These are phyloP conservation scores for Suhomyces choctaworum DNA, from an alignment of 1,139 yeast species.

Conservation along the genomic window DNA sequence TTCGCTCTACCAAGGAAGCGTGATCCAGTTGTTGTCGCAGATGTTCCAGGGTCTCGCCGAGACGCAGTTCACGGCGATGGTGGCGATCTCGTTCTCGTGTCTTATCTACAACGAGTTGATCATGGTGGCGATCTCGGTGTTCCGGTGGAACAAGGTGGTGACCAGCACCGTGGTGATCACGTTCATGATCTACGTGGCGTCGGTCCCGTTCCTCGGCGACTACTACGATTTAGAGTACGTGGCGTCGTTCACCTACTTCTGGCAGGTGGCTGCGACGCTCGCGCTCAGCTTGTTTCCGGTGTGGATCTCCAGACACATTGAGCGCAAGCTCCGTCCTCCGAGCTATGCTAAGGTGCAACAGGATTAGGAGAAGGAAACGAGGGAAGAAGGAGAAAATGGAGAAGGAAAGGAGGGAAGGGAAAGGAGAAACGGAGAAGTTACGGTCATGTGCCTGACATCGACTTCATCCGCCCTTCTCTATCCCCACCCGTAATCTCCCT, in stretches of 20 bases:
- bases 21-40: slow-evolving; percentile 81
- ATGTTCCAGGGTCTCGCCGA: slow-evolving; percentile 62
- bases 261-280: slow-evolving; percentile 69
- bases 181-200: slow-evolving; percentile 61
- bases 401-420: background rate
- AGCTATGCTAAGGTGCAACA: slow-evolving; percentile 97
- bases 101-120: slow-evolving; percentile 80
- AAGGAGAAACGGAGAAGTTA: too few relatives aligned
- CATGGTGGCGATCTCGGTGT: slow-evolving; percentile 92
- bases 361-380: slow-evolving; percentile 24
- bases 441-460: too few relatives aligned
- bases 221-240: slow-evolving; percentile 77
- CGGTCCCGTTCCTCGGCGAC: slow-evolving; percentile 80
- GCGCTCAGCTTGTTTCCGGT: slow-evolving; percentile 82
- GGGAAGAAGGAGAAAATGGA: too few relatives aligned
- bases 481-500: too few relatives aligned
- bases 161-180: slow-evolving; percentile 71
- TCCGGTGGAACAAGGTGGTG: slow-evolving; percentile 87
- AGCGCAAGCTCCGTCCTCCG: slow-evolving; percentile 83
- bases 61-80: slow-evolving; percentile 67
- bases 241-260: slow-evolving; percentile 56
- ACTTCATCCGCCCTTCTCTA: too few relatives aligned
- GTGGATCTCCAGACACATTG: slow-evolving; percentile 76
- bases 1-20: slow-evolving; percentile 82
- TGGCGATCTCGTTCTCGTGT: slow-evolving; percentile 79